Base-by-base conservation (phyloP, 2,329 filamentous ascomycete species). In the Fusarium acutatum region DNA sequence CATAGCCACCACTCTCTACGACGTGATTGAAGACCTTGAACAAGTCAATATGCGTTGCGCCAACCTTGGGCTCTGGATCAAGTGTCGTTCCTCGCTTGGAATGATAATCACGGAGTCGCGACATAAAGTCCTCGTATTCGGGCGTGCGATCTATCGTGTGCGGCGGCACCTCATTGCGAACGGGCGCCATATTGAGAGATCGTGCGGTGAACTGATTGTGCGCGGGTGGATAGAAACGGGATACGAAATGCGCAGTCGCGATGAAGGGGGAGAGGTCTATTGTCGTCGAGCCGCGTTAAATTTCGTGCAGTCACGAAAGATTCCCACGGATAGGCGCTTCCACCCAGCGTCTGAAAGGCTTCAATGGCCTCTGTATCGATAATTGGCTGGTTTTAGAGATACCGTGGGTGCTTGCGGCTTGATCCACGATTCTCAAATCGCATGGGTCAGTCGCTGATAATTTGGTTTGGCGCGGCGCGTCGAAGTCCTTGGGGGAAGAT, bases 1-100 rank as follows among this genome's bases (percentile, higher is more conserved):
- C 95, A 81, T 97, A 97, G 66, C 95, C 95, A 60, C 95, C 95
- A 77, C 91, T 90, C 28, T 89, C 88, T 60, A 93, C 88, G 24
- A 97, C 93, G 75, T 91, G 88, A 71, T 93, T 92, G 86, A 94
- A 97, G 35, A 97, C 88, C 78, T 93, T 92, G 79, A 91, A 86
- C 34, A 97, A 86, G 79, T 97, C 93, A 69, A 97, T 88, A 73
- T 92, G 91, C 68, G 91, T 91, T 75, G 89, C 88, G 69, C 93
- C 94, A 76, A 97, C 90, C 83, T 94, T 95, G 58, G 94, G 94
- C 80, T 95, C 92, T 35, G 91, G 87, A 69, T 97, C 94, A 75
- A 97, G 90, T 64, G 87, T 84, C 13, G 94, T 97, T 61, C 94
- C 94, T 83, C 94, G 90, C 81, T 94, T 90, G 77, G 91, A 87